Conservation (phyloP, 106 monocot genomes). For the Allium cepa region DNA sequence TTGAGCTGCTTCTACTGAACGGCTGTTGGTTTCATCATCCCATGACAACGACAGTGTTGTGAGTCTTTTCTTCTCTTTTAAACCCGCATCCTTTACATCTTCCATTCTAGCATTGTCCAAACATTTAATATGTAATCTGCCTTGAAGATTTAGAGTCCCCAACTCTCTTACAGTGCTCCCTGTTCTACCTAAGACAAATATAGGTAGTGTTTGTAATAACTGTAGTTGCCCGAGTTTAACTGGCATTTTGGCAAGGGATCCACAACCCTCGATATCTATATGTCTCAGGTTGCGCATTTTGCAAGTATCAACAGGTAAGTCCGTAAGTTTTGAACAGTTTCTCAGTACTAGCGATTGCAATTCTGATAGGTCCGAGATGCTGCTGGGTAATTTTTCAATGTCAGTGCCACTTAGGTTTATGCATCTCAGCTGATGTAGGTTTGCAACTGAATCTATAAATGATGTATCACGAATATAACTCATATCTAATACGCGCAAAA, state of each 20-base stretch:
- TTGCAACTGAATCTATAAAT: not conserved
- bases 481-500: conserved; percentile 8
- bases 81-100: not conserved
- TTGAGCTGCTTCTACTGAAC: no score
- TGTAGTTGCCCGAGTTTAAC: conserved; percentile 9
- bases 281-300: conserved; percentile 14
- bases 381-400: conserved; percentile 8
- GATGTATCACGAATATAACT: not conserved
- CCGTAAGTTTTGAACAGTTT: not conserved
- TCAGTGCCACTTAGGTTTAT: conserved; percentile 6
- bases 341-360: conserved; percentile 6
- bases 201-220: not conserved
- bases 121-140: not conserved
- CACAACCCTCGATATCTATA: not conserved
- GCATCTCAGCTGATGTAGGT: conserved; percentile 3
- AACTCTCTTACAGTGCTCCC: not conserved
- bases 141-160: not conserved
- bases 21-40: no score
- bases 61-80: not conserved
- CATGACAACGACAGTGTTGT: no score
- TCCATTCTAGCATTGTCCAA: not conserved
- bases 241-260: conserved; percentile 6
- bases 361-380: not conserved
- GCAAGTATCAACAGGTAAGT: conserved; percentile 6
- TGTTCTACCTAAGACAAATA: not conserved